Evolutionary conservation across 441 rosid genomes (phyloP).

Genomic region (Bruguiera hainesii): DNA sequence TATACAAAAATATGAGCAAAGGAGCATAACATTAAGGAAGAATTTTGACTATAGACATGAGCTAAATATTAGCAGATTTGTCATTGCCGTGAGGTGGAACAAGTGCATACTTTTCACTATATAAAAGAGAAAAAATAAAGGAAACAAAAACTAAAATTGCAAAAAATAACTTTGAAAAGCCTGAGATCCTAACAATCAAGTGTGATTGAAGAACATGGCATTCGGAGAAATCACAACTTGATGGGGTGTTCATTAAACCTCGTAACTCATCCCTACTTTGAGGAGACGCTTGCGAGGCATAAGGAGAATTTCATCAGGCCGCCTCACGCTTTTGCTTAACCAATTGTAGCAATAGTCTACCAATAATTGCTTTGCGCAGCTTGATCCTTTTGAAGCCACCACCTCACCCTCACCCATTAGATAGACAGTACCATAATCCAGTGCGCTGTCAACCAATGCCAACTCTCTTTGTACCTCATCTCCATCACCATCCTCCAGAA

Average conservation of each 20-base stretch:
- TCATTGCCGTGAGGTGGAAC: no score
- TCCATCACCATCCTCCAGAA: not conserved
- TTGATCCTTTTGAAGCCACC: conserved; percentile 13
- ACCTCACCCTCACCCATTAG: conserved; percentile 22
- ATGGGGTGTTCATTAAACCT: conserved; percentile 17
- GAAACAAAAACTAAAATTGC: no score
- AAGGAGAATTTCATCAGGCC: conserved; percentile 19
- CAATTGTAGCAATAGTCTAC: conserved; percentile 19
- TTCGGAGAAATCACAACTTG: conserved; percentile 3
- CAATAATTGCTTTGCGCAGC: conserved; percentile 10
- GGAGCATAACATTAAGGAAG: no score
- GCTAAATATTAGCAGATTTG: no score
- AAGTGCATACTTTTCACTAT: no score
- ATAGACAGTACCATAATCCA: conserved; percentile 16
- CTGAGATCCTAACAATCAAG: no score
- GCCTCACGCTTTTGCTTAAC: conserved; percentile 19
- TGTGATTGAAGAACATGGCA: no score
- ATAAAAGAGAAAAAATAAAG: no score
- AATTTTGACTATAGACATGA: no score
- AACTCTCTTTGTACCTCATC: conserved; percentile 5
- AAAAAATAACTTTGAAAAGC: no score
- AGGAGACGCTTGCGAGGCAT: conserved; percentile 19
- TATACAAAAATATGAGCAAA: no score
- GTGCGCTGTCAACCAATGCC: conserved; percentile 11
- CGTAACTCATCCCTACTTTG: conserved; percentile 28